These are phyloP conservation scores for Globisporangium sylvaticum DNA, from an alignment of 352 stramenopile species.

Conservation along the genomic window DNA sequence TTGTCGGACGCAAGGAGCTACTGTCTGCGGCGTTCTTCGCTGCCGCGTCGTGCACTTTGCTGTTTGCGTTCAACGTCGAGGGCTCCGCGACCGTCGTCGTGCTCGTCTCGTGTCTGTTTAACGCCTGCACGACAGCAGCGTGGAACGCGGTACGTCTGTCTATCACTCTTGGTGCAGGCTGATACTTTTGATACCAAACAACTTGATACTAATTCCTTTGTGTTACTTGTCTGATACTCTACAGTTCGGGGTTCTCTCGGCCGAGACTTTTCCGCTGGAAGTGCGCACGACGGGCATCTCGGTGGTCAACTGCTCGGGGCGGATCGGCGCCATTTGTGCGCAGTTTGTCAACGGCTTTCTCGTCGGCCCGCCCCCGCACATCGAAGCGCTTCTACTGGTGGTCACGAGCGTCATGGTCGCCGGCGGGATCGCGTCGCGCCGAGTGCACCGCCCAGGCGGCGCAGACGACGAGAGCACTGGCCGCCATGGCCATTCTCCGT, in stretches of 20 bases:
- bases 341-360: constrained; percentile 91
- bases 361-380: constrained; percentile 68
- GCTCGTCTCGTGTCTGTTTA: constrained; percentile 87
- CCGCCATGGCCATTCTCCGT: background rate
- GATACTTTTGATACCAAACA: background rate
- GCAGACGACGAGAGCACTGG: constrained; percentile 13
- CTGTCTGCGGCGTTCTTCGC: constrained; percentile 65
- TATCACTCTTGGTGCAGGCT: background rate
- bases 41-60: constrained; percentile 54
- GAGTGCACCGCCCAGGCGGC: constrained; percentile 20
- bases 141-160: constrained; percentile 85
- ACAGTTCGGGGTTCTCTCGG: constrained; percentile 86
- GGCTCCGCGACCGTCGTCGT: constrained; percentile 76
- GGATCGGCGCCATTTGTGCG: constrained; percentile 86
- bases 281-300: constrained; percentile 89
- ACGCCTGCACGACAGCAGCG: constrained; percentile 83
- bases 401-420: constrained; percentile 71
- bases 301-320: constrained; percentile 83
- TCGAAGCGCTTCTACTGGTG: constrained; percentile 73
- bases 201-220: background rate
- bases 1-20: constrained; percentile 64
- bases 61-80: constrained; percentile 80
- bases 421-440: constrained; percentile 47
- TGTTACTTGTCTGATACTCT: background rate
- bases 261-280: constrained; percentile 86